A percentile compares a stretch with the other conserved stretches of the same genome.
Evolutionary conservation across 345 rosid genomes (phyloP).

Genomic region (Melaleuca alternifolia): DNA sequence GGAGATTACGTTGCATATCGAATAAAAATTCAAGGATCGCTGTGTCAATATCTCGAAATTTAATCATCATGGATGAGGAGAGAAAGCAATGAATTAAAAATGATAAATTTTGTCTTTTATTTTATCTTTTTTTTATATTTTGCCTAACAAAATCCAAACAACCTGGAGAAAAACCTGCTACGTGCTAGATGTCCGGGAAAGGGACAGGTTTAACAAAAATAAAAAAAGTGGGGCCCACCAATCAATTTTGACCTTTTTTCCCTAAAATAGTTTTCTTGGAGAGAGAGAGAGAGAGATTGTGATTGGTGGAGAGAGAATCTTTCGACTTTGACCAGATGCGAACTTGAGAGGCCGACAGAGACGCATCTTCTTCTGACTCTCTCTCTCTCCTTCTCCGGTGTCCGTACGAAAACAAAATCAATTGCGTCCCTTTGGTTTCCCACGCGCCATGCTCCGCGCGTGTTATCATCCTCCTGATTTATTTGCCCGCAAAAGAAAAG

Average conservation of each 20-base stretch:
- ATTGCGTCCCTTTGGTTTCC: not conserved
- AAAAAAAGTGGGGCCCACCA: not conserved
- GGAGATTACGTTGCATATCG: too few relatives aligned
- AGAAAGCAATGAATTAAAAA: not conserved
- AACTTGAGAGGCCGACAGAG: not conserved
- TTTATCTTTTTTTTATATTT: too few relatives aligned
- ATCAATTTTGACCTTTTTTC: not conserved
- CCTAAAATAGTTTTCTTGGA: too few relatives aligned
- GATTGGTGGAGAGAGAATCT: not conserved
- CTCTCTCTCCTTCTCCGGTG: not conserved
- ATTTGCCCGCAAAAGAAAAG: too few relatives aligned
- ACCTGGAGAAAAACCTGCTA: not conserved
- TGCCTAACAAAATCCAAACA: not conserved
- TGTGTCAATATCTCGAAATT: not conserved
- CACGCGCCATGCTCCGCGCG: not conserved
- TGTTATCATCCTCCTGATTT: too few relatives aligned
- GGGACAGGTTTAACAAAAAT: not conserved
- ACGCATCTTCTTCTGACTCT: not conserved
- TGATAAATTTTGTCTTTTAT: not conserved
- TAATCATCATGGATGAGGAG: not conserved
- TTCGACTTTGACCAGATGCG: not conserved
- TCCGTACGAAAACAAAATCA: not conserved
- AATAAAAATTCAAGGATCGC: too few relatives aligned
- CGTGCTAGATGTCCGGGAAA: not conserved
- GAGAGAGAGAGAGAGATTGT: not conserved